Evolutionary conservation across 768 basidiomycete species (phyloP).

Genomic region (Calocybe gangraenosa): DNA sequence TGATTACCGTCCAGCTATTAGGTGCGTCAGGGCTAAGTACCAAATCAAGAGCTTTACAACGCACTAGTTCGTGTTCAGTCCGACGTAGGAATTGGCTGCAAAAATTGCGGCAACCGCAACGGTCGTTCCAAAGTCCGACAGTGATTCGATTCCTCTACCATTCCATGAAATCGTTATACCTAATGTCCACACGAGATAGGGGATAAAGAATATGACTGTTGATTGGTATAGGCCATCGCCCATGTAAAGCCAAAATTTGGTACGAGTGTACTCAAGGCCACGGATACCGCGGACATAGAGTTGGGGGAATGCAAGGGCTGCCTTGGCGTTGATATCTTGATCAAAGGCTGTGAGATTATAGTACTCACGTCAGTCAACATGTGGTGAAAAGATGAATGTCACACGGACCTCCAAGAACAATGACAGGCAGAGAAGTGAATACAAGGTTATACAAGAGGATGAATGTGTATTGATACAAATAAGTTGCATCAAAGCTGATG

Average conservation of each 20-base stretch:
- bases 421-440: conserved; percentile 93
- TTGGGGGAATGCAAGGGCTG: conserved; percentile 88
- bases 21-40: conserved; percentile 16
- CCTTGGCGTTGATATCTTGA: conserved; percentile 89
- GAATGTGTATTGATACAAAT: conserved; percentile 93
- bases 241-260: conserved; percentile 96
- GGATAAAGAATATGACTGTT: conserved; percentile 79
- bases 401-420: conserved; percentile 75
- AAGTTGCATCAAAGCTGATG: conserved; percentile 86
- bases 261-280: conserved; percentile 87
- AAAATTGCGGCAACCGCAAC: conserved; percentile 85
- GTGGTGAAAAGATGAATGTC: background rate
- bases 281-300: conserved; percentile 95
- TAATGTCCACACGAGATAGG: conserved; percentile 68
- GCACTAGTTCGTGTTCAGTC: conserved; percentile 84
- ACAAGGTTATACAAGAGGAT: conserved; percentile 86
- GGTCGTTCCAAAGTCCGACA: conserved; percentile 90
- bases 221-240: conserved; percentile 93
- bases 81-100: conserved; percentile 86
- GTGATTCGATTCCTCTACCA: conserved; percentile 72
- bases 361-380: conserved; percentile 8
- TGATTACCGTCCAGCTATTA: conserved; percentile 75
- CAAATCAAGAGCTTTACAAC: conserved; percentile 14
- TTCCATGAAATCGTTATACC: conserved; percentile 69
- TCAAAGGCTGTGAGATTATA: conserved; percentile 65